Percentiles rank a stretch among this genome's conserved stretches.
Evolutionary conservation across 345 rosid species (phyloP).

Genomic region (Melaleuca quinquenervia): DNA sequence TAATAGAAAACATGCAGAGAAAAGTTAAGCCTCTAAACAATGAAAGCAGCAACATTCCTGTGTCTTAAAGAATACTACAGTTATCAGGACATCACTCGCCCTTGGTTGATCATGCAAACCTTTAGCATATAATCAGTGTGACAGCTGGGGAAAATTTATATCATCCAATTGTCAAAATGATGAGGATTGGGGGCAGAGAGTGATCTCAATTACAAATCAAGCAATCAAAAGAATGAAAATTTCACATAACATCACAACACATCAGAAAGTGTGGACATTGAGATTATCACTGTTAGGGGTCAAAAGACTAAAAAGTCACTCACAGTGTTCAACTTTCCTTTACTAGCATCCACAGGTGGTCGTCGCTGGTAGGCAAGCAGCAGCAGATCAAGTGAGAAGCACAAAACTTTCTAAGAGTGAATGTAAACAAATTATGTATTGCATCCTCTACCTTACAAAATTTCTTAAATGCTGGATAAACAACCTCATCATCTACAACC

Average conservation of each 20-base stretch:
- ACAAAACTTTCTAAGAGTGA: not conserved
- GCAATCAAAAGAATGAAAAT: not conserved
- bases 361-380: constrained; percentile 39
- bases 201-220: not conserved
- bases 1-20: not conserved
- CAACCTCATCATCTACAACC: constrained; percentile 55
- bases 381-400: not conserved
- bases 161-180: not conserved
- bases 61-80: not conserved
- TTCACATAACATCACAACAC: not conserved
- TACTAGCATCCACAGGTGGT: constrained; percentile 44
- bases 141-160: not conserved
- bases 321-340: constrained; percentile 58
- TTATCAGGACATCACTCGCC: not conserved
- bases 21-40: not conserved
- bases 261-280: not conserved
- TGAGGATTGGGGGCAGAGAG: not conserved
- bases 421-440: not conserved
- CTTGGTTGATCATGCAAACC: not conserved
- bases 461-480: constrained; percentile 57
- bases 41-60: not conserved
- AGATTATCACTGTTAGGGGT: not conserved
- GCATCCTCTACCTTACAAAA: constrained; percentile 56
- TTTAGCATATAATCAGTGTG: not conserved
- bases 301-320: constrained; percentile 9